These are phyloP conservation scores for Emericellopsis cladophorae DNA, from an alignment of 2,329 filamentous ascomycete genomes.

Conservation along the genomic window DNA sequence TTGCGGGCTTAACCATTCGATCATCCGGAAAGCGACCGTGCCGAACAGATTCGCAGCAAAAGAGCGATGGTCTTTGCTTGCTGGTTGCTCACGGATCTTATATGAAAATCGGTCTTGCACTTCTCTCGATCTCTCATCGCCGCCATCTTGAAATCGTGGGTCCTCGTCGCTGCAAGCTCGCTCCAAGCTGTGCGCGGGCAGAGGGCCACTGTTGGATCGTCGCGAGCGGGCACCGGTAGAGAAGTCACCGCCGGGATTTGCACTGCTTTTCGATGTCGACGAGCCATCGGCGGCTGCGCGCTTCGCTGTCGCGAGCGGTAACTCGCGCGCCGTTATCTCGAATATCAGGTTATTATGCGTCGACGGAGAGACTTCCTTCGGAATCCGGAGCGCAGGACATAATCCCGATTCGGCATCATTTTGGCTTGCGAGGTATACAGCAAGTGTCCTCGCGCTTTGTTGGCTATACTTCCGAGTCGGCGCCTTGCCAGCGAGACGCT, in stretches of 20 bases:
- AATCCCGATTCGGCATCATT: constrained; percentile 62
- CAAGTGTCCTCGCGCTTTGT: constrained; percentile 70
- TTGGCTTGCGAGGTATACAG: constrained; percentile 67
- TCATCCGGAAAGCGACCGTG: constrained; percentile 54
- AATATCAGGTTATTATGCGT: constrained; percentile 32
- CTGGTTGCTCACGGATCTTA: constrained; percentile 7
- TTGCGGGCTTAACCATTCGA: constrained; percentile 55
- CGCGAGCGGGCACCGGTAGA: background rate
- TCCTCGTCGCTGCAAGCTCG: background rate
- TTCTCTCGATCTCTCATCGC: background rate
- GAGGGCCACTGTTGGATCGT: background rate
- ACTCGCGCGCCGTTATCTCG: background rate
- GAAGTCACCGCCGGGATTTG: background rate
- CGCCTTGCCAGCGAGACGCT: constrained; percentile 49
- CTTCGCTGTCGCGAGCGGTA: background rate
- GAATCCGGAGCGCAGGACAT: constrained; percentile 39
- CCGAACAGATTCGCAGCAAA: constrained; percentile 52
- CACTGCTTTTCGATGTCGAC: background rate
- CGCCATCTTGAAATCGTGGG: background rate
- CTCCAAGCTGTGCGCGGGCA: no score
- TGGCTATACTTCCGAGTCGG: constrained; percentile 70
- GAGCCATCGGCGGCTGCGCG: background rate
- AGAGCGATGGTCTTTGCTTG: constrained; percentile 43
- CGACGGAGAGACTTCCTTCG: constrained; percentile 29
- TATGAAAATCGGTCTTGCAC: background rate